These are phyloP conservation scores for Aspergillus baeticus DNA, from an alignment of 495 filamentous ascomycete species.

Conservation along the genomic window DNA sequence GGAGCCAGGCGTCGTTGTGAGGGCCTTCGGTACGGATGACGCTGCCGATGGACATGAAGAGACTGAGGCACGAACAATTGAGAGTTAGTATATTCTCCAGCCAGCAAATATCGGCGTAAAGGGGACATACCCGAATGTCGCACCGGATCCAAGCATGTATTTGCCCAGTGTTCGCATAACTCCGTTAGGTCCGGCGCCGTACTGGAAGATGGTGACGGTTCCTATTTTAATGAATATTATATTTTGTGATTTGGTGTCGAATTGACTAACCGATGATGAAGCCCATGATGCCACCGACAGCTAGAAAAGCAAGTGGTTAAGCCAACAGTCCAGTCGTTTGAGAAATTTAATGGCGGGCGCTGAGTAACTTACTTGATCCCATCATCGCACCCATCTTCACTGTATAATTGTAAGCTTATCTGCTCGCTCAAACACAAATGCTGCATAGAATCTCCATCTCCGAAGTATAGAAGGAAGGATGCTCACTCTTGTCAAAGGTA, in stretches of 20 bases:
- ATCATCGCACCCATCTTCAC: conserved; percentile 98
- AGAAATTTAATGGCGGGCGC: neutral
- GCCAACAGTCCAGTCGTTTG: neutral
- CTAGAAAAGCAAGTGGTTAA: conserved; percentile 43
- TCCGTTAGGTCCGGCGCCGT: conserved; percentile 89
- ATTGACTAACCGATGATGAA: conserved; percentile 85
- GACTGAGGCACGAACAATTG: conserved; percentile 49
- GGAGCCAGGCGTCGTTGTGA: conserved; percentile 48
- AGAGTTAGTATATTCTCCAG: neutral
- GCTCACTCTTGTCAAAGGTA: conserved; percentile 88
- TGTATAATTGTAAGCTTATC: conserved; percentile 31
- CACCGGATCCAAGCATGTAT: conserved; percentile 96
- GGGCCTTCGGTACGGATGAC: conserved; percentile 84
- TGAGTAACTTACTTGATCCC: conserved; percentile 79
- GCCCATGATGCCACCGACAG: conserved; percentile 92
- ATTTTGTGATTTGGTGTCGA: neutral
- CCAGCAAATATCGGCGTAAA: neutral
- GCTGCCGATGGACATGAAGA: conserved; percentile 98
- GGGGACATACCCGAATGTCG: conserved; percentile 82
- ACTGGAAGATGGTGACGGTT: conserved; percentile 89
- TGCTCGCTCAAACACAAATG: neutral
- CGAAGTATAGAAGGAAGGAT: conserved; percentile 4
- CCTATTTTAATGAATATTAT: conserved; percentile 48
- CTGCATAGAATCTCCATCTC: neutral
- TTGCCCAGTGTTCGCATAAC: conserved; percentile 90